These are phyloP conservation scores for Russula olivacea DNA, from an alignment of 768 basidiomycete genomes.

Conservation along the genomic window DNA sequence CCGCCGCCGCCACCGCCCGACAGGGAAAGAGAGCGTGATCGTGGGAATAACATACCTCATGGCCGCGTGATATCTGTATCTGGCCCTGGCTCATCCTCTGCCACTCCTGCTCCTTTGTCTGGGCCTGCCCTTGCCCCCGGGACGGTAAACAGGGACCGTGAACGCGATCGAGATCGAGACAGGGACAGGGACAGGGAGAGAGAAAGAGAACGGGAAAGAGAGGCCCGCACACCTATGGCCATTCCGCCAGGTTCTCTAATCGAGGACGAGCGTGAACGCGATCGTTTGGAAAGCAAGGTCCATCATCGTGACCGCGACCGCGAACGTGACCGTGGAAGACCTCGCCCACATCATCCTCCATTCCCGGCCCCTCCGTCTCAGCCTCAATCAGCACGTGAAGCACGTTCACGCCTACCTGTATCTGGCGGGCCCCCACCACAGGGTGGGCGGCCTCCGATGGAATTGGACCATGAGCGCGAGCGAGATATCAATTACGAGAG, in stretches of 20 bases:
- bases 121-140: slow-evolving; percentile 12
- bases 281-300: slow-evolving; percentile 20
- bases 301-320: slow-evolving; percentile 20
- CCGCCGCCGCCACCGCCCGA: slow-evolving; percentile 20
- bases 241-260: slow-evolving; percentile 17
- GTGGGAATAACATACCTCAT: slow-evolving; percentile 17
- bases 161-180: slow-evolving; percentile 20
- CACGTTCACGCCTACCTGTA: slow-evolving; percentile 6
- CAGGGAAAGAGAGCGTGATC: slow-evolving; percentile 23
- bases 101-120: slow-evolving; percentile 17
- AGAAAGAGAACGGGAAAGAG: slow-evolving; percentile 6
- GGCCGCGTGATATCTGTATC: slow-evolving; percentile 9
- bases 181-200: slow-evolving; percentile 27
- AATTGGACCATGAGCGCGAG: slow-evolving; percentile 28
- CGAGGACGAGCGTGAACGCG: slow-evolving; percentile 23
- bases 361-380: slow-evolving; percentile 15
- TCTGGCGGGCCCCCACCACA: slow-evolving; percentile 13
- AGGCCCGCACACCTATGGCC: slow-evolving; percentile 9
- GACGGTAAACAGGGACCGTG: slow-evolving; percentile 15
- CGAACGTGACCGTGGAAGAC: slow-evolving; percentile 28
- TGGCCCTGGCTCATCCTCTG: slow-evolving; percentile 11
- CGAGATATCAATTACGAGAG: slow-evolving; percentile 31
- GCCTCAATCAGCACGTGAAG: slow-evolving; percentile 18
- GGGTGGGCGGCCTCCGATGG: slow-evolving; percentile 29
- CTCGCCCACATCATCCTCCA: slow-evolving; percentile 21